Conservation (phyloP, 2,329 filamentous ascomycete species). For the Claviceps africana region DNA sequence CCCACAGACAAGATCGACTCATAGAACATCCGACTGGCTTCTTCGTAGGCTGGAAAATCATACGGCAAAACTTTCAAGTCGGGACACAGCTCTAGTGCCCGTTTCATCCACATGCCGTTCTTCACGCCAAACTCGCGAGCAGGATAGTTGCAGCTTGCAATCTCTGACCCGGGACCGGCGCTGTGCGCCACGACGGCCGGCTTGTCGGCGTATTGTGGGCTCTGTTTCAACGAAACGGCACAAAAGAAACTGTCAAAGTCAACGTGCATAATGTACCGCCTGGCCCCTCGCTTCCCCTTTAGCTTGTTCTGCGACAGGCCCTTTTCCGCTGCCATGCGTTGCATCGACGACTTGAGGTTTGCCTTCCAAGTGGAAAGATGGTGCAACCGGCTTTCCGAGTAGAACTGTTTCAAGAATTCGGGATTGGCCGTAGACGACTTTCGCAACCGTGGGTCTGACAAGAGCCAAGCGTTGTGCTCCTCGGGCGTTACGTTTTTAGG, state of each 20-base stretch:
- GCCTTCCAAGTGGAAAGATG: conserved; percentile 96
- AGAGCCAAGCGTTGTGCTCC: conserved; percentile 75
- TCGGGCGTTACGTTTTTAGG: conserved; percentile 68
- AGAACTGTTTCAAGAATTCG: conserved; percentile 86
- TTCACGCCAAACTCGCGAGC: conserved; percentile 77
- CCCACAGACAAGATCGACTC: conserved; percentile 65
- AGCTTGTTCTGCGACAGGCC: conserved; percentile 26
- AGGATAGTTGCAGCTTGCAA: conserved; percentile 93
- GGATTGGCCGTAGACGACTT: conserved; percentile 89
- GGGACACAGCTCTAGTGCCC: conserved; percentile 68
- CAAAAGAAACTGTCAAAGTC: conserved; percentile 99
- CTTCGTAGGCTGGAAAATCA: conserved; percentile 89
- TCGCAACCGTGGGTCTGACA: conserved; percentile 71
- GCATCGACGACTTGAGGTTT: conserved; percentile 77
- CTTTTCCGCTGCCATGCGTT: conserved; percentile 63
- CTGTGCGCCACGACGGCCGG: conserved; percentile 85
- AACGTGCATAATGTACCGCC: conserved; percentile 82
- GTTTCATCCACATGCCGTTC: conserved; percentile 99
- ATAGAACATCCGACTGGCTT: conserved; percentile 79
- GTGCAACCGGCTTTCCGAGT: conserved; percentile 86
- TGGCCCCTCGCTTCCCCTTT: conserved; percentile 44
- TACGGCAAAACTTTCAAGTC: conserved; percentile 85
- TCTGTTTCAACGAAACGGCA: conserved; percentile 68
- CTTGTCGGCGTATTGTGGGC: conserved; percentile 61
- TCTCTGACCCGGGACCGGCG: conserved; percentile 73